Evolutionary conservation across 2,329 filamentous ascomycete species (phyloP).

Genomic region (Lecanosticta acicola): DNA sequence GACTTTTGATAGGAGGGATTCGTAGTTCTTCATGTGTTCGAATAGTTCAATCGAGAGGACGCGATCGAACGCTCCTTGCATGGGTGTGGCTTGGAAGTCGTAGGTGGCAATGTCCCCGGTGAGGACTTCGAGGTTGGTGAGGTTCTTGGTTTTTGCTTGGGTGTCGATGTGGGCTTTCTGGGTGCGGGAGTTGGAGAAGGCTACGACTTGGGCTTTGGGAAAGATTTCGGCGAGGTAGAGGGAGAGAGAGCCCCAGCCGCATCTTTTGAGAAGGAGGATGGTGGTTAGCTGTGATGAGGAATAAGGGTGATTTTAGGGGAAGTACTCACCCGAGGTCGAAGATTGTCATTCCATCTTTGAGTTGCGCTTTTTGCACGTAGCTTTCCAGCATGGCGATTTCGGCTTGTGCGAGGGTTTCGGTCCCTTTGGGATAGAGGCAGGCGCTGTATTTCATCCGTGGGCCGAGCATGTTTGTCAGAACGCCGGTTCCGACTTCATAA

Average conservation of each 20-base stretch:
- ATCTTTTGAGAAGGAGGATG: too few relatives aligned
- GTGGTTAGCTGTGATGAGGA: too few relatives aligned
- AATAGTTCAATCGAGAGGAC: slow-evolving; percentile 67
- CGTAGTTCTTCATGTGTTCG: slow-evolving; percentile 74
- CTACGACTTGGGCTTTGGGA: slow-evolving; percentile 57
- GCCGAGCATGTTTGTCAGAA: slow-evolving; percentile 57
- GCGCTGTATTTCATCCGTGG: slow-evolving; percentile 68
- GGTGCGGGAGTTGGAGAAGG: slow-evolving; percentile 64
- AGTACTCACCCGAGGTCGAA: slow-evolving; percentile 54
- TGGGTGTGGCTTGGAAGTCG: slow-evolving; percentile 50
- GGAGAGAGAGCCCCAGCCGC: slow-evolving; percentile 62
- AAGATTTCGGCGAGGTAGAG: slow-evolving; percentile 62
- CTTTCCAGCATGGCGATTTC: slow-evolving; percentile 61
- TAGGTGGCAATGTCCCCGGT: slow-evolving; percentile 63
- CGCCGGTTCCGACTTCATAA: slow-evolving; percentile 65
- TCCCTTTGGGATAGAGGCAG: slow-evolving; percentile 59
- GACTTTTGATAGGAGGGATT: slow-evolving; percentile 60
- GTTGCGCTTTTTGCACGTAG: slow-evolving; percentile 56
- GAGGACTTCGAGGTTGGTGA: slow-evolving; percentile 58
- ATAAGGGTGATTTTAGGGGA: too few relatives aligned
- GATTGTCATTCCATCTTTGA: slow-evolving; percentile 56
- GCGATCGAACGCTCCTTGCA: slow-evolving; percentile 50
- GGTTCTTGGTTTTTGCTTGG: slow-evolving; percentile 50
- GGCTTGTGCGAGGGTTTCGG: slow-evolving; percentile 58
- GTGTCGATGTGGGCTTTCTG: slow-evolving; percentile 63